Conservation (phyloP, 306 rosid genomes). For the Cyamopsis tetragonoloba region DNA sequence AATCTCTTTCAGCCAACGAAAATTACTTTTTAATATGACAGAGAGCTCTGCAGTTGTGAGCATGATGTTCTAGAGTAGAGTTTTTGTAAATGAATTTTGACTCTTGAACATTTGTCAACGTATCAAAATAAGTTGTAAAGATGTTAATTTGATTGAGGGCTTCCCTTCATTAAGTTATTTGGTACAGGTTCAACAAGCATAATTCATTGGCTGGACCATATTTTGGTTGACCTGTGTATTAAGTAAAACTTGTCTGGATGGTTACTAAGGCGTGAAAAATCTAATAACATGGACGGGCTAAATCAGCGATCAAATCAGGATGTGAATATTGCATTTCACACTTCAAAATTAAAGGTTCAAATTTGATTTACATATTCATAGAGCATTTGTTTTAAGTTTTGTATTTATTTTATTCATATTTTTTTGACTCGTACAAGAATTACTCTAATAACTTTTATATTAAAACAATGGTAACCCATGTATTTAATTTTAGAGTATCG, state of each 20-base stretch:
- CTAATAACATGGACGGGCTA: neutral
- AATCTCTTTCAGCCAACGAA: neutral
- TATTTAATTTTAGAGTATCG: no score
- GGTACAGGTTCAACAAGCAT: neutral
- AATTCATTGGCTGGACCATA: neutral
- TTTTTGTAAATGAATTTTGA: constrained; percentile 37
- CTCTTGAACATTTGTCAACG: constrained; percentile 23
- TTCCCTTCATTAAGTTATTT: neutral
- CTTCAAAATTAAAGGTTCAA: neutral
- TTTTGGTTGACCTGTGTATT: neutral
- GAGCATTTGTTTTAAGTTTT: no score
- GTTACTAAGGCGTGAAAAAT: neutral
- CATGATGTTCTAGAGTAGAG: constrained; percentile 7
- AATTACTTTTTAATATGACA: neutral
- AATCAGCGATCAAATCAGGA: neutral
- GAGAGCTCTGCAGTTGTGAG: neutral
- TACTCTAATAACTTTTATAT: no score
- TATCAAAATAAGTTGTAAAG: constrained; percentile 11
- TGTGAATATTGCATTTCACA: neutral
- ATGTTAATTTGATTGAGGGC: neutral
- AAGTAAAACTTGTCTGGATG: neutral
- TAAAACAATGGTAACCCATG: no score
- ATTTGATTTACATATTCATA: neutral
- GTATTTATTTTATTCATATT: no score
- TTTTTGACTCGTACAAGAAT: no score